Percentiles rank a stretch among this genome's conserved stretches.
phyloP scores from a whole-genome alignment of 2,329 filamentous ascomycete genomes.

The Domatiomyces catenatus region DNA sequence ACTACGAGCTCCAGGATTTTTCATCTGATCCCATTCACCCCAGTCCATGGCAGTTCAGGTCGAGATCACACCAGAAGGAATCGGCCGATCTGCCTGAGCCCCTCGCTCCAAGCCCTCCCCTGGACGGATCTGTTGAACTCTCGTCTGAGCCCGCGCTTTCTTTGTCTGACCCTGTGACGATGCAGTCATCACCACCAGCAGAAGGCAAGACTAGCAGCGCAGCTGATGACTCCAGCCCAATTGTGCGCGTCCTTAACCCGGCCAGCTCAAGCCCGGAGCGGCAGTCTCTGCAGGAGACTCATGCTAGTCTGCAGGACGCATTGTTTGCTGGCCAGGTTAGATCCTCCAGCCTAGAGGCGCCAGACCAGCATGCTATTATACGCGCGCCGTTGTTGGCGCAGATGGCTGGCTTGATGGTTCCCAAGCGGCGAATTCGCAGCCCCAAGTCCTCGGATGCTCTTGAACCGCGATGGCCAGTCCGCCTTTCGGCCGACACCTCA shows the following conservation, averaged over 20 bases:
- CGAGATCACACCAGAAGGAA: not conserved
- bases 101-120: conserved; percentile 25
- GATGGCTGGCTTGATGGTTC: conserved; percentile 22
- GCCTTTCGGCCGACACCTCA: conserved; percentile 32
- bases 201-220: conserved; percentile 1
- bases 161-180: not conserved
- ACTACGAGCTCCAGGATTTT: not conserved
- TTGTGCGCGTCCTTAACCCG: conserved; percentile 8
- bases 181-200: not conserved
- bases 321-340: conserved; percentile 19
- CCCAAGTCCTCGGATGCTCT: conserved; percentile 21
- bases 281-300: conserved; percentile 12
- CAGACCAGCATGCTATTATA: conserved; percentile 19
- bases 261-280: conserved; percentile 8
- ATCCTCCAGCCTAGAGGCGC: conserved; percentile 1
- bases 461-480: conserved; percentile 26
- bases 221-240: conserved; percentile 12
- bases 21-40: not conserved
- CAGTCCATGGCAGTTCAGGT: not conserved
- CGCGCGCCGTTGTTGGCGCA: conserved; percentile 26
- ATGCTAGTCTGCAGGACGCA: conserved; percentile 24
- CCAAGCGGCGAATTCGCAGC: conserved; percentile 18
- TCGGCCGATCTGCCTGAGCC: conserved; percentile 5
- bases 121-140: conserved; percentile 21
- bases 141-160: conserved; percentile 17